Percentiles rank a stretch among this genome's conserved stretches.
These are phyloP conservation scores for Ascosphaera apis DNA, from an alignment of 2,329 filamentous ascomycete species.

Conservation along the genomic window DNA sequence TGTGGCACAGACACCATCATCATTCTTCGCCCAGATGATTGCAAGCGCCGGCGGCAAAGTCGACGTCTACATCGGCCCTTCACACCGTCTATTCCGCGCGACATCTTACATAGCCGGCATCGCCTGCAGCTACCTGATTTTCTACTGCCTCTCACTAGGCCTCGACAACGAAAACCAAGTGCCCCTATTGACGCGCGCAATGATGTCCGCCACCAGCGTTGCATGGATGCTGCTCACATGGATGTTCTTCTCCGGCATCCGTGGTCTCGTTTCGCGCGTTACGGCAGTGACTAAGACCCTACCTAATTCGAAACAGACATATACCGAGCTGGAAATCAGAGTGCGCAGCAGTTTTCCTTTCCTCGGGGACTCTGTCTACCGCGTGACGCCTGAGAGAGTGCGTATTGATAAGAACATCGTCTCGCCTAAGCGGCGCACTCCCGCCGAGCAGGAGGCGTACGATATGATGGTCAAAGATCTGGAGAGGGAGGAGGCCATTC, in stretches of 20 bases:
- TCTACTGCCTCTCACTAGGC: conserved; percentile 17
- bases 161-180: conserved; percentile 24
- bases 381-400: conserved; percentile 4
- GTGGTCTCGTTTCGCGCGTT: conserved; percentile 33
- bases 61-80: conserved; percentile 40
- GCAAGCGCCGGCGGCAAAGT: conserved; percentile 32
- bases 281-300: conserved; percentile 21
- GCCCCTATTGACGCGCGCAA: not conserved
- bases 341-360: conserved; percentile 18
- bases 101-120: conserved; percentile 30
- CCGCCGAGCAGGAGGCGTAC: not conserved
- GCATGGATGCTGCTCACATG: not conserved
- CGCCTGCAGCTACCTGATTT: not conserved
- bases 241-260: not conserved
- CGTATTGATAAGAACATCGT: not conserved
- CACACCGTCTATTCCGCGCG: conserved; percentile 25
- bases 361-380: conserved; percentile 13
- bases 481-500: conserved; percentile 3
- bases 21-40: conserved; percentile 15
- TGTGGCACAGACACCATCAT: conserved; percentile 3
- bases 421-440: not conserved
- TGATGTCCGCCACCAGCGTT: not conserved
- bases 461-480: conserved; percentile 3
- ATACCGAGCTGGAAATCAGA: conserved; percentile 13
- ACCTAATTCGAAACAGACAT: conserved; percentile 6